Evolutionary conservation across 2,329 filamentous ascomycete species (phyloP).

Genomic region (Cladosporium oxysporum): DNA sequence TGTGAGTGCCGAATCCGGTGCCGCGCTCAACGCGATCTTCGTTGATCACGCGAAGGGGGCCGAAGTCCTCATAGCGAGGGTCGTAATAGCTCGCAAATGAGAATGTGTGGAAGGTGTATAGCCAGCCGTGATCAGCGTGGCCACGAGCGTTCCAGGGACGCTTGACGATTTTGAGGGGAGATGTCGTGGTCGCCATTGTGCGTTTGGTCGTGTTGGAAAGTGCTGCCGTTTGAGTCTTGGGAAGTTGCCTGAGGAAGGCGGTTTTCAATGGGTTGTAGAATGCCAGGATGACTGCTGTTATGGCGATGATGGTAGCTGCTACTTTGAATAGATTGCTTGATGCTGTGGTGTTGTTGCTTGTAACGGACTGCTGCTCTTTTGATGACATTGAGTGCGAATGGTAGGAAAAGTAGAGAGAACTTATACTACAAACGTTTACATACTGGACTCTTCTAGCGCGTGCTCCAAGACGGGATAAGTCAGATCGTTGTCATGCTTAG

Average conservation of each 20-base stretch:
- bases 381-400: slow-evolving; percentile 25
- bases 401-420: slow-evolving; percentile 11
- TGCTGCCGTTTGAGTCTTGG: slow-evolving; percentile 30
- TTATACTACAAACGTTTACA: slow-evolving; percentile 20
- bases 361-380: slow-evolving; percentile 17
- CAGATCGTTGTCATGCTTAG: slow-evolving; percentile 19
- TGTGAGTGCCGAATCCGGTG: slow-evolving; percentile 80
- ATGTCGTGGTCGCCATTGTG: slow-evolving; percentile 40
- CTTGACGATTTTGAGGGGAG: slow-evolving; percentile 64
- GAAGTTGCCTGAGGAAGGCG: slow-evolving; percentile 38
- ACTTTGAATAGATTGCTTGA: slow-evolving; percentile 28
- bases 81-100: slow-evolving; percentile 74
- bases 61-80: slow-evolving; percentile 67
- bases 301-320: slow-evolving; percentile 33
- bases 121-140: slow-evolving; percentile 81
- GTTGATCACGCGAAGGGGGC: slow-evolving; percentile 80
- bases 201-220: slow-evolving; percentile 28
- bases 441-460: slow-evolving; percentile 14
- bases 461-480: slow-evolving; percentile 10
- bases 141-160: slow-evolving; percentile 73
- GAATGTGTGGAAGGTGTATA: slow-evolving; percentile 85
- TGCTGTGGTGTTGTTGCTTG: slow-evolving; percentile 6
- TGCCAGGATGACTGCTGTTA: slow-evolving; percentile 49
- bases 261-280: slow-evolving; percentile 44
- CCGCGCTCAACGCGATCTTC: slow-evolving; percentile 78